These are phyloP conservation scores for Lantana camara DNA, from an alignment of 257 asterid genomes.

Conservation along the genomic window DNA sequence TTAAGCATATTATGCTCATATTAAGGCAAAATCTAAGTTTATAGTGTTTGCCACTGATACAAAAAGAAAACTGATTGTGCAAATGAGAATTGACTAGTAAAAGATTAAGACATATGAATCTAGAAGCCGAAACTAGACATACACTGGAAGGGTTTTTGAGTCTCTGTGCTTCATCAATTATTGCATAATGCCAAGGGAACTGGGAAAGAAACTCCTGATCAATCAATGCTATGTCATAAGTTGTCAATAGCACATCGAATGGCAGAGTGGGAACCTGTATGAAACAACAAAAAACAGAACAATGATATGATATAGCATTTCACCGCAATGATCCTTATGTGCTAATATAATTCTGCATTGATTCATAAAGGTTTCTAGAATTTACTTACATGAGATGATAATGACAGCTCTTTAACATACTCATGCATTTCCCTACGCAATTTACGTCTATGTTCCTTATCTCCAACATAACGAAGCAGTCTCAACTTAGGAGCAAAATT, in stretches of 20 bases:
- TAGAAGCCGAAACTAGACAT: constrained; percentile 37
- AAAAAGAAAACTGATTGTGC: neutral
- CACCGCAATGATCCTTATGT: constrained; percentile 7
- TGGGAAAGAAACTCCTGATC: constrained; percentile 95
- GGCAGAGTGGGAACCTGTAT: constrained; percentile 66
- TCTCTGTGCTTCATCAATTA: constrained; percentile 97
- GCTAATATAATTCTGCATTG: neutral
- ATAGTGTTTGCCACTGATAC: neutral
- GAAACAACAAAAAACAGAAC: constrained; percentile 27
- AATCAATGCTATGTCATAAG: constrained; percentile 81
- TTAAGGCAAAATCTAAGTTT: neutral
- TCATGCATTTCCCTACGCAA: constrained; percentile 65
- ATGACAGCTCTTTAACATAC: constrained; percentile 40
- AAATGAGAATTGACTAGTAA: neutral
- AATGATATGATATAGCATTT: constrained; percentile 6
- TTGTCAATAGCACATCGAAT: constrained; percentile 83
- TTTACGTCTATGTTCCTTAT: constrained; percentile 70
- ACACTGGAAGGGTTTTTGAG: constrained; percentile 88
- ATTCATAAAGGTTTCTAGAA: neutral
- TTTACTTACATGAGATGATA: constrained; percentile 46
- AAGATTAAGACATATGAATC: too few relatives aligned
- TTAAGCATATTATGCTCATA: neutral
- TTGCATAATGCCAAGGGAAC: constrained; percentile 78
- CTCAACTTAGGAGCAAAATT: constrained; percentile 72
- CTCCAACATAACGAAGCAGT: constrained; percentile 82